Conservation (phyloP, 2,329 filamentous ascomycete genomes). For the Claviceps maximensis region DNA sequence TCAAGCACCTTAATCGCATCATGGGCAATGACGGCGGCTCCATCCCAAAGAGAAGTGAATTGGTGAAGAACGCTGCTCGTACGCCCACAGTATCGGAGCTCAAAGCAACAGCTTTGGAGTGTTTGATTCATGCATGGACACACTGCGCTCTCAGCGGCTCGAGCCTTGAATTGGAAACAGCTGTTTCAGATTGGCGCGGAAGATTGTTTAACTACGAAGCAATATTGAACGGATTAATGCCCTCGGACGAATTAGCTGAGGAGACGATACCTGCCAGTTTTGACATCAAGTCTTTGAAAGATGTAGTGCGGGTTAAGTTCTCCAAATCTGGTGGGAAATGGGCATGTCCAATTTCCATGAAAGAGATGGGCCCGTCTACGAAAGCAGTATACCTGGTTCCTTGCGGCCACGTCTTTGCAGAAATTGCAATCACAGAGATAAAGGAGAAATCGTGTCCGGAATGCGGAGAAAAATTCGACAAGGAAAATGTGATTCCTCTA, state of each 20-base stretch:
- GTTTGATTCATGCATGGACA: slow-evolving; percentile 74
- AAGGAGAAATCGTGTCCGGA: slow-evolving; percentile 48
- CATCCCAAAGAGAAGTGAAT: slow-evolving; percentile 88
- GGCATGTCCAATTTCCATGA: slow-evolving; percentile 79
- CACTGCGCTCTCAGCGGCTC: slow-evolving; percentile 77
- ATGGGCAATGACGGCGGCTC: slow-evolving; percentile 97
- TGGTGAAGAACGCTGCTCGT: slow-evolving; percentile 86
- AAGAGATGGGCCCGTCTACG: slow-evolving; percentile 65
- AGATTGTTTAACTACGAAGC: slow-evolving; percentile 92
- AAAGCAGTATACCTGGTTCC: slow-evolving; percentile 85
- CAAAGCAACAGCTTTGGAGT: slow-evolving; percentile 78
- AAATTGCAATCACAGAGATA: slow-evolving; percentile 74
- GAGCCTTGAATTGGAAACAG: slow-evolving; percentile 52
- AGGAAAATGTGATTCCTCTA: slow-evolving; percentile 71
- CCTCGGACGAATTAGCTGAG: slow-evolving; percentile 45
- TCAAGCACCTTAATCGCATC: not conserved
- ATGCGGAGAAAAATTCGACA: slow-evolving; percentile 62
- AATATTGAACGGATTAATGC: slow-evolving; percentile 50
- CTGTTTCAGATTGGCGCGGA: slow-evolving; percentile 75
- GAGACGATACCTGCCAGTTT: slow-evolving; percentile 28
- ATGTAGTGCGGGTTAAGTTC: slow-evolving; percentile 79
- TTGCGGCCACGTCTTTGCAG: slow-evolving; percentile 89
- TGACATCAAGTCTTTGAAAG: slow-evolving; percentile 67
- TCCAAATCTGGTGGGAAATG: slow-evolving; percentile 40
- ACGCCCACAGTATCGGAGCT: slow-evolving; percentile 70